Conservation (phyloP, 2,329 filamentous ascomycete species). For the Trichoderma citrinoviride region DNA sequence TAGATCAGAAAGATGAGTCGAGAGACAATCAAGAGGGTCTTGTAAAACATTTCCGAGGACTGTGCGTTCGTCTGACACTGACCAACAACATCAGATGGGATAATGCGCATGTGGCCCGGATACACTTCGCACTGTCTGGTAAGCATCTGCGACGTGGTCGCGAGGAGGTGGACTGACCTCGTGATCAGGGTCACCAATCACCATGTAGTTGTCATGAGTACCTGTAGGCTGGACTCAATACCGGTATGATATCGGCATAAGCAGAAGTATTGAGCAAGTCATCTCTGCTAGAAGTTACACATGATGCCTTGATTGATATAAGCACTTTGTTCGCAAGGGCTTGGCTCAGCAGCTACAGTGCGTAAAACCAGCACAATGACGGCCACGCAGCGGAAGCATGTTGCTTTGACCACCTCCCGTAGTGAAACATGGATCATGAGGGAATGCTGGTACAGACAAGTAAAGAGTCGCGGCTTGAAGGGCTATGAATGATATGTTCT, state of each 20-base stretch:
- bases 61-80: not conserved
- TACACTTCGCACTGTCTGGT: conserved; percentile 5
- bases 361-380: too few relatives aligned
- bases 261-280: not conserved
- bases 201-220: not conserved
- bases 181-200: not conserved
- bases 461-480: too few relatives aligned
- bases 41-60: too few relatives aligned
- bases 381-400: too few relatives aligned
- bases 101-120: not conserved
- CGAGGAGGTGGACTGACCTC: not conserved
- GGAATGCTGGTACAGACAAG: too few relatives aligned
- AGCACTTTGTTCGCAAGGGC: too few relatives aligned
- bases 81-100: not conserved
- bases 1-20: too few relatives aligned
- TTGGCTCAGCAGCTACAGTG: too few relatives aligned
- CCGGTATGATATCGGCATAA: not conserved
- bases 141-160: not conserved
- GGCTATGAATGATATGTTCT: too few relatives aligned
- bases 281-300: not conserved
- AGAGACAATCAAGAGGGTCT: too few relatives aligned
- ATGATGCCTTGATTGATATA: not conserved
- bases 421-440: too few relatives aligned
- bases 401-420: too few relatives aligned
- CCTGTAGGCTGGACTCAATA: not conserved